These are phyloP conservation scores for Nakataea oryzae DNA, from an alignment of 2,329 filamentous ascomycete species.

Conservation along the genomic window DNA sequence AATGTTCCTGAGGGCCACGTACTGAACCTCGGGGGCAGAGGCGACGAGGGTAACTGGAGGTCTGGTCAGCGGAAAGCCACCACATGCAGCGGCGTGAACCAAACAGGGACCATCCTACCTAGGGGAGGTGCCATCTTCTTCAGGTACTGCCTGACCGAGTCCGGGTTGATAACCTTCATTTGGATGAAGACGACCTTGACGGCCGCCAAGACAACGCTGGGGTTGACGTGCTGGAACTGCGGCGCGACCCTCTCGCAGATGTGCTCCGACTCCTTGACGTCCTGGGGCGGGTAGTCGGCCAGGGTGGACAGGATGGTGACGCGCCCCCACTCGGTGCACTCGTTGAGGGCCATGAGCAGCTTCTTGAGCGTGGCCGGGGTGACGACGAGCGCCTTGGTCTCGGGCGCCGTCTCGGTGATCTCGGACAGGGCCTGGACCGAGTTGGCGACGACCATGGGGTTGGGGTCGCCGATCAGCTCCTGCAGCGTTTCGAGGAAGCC, in stretches of 20 bases:
- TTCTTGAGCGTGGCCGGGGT: conserved; percentile 83
- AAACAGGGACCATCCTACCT: conserved; percentile 38
- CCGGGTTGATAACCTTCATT: conserved; percentile 74
- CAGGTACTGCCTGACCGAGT: conserved; percentile 73
- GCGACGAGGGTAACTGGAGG: conserved; percentile 79
- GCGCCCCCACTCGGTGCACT: conserved; percentile 96
- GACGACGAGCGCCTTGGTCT: conserved; percentile 78
- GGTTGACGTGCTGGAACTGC: conserved; percentile 97
- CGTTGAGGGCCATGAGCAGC: conserved; percentile 89
- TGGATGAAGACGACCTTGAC: conserved; percentile 97
- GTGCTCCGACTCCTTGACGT: conserved; percentile 93
- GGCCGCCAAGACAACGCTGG: conserved; percentile 91
- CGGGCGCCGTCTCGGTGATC: conserved; percentile 81
- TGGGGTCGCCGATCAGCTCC: conserved; percentile 92
- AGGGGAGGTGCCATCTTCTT: conserved; percentile 98
- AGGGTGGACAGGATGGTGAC: conserved; percentile 87
- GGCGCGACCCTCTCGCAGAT: conserved; percentile 94
- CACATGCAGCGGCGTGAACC: conserved; percentile 3
- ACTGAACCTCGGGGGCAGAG: conserved; percentile 93
- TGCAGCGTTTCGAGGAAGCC: conserved; percentile 90
- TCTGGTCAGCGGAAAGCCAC: background rate
- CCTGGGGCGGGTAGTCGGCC: conserved; percentile 76
- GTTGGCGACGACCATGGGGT: conserved; percentile 98
- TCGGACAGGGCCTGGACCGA: conserved; percentile 89
- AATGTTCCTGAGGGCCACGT: conserved; percentile 92